phyloP scores from a whole-genome alignment of 345 rosid genomes.

The Sisymbrium altissimum region DNA sequence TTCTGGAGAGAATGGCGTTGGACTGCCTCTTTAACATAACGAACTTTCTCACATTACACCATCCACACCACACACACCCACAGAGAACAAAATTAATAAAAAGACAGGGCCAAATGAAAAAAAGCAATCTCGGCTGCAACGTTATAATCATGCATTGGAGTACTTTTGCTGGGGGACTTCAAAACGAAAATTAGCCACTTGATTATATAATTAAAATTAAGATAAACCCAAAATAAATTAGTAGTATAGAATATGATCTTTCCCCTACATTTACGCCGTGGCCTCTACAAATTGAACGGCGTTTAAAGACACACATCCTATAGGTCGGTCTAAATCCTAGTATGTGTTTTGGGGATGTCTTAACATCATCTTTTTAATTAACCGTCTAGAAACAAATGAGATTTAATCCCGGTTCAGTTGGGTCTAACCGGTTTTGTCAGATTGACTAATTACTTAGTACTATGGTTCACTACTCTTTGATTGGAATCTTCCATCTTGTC shows the following conservation, averaged over 20 bases:
- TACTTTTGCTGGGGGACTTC: slow-evolving; percentile 17
- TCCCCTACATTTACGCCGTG: slow-evolving; percentile 23
- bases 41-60: slow-evolving; percentile 45
- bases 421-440: background rate
- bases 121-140: slow-evolving; percentile 26
- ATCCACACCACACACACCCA: background rate
- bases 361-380: background rate
- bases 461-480: slow-evolving; percentile 2
- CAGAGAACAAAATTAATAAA: background rate
- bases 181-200: background rate
- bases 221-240: background rate
- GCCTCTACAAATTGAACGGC: slow-evolving; percentile 28
- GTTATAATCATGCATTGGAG: slow-evolving; percentile 33
- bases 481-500: background rate
- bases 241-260: background rate
- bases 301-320: background rate
- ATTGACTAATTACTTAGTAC: background rate
- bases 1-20: slow-evolving; percentile 29
- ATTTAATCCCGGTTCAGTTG: background rate
- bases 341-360: no score
- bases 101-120: no score
- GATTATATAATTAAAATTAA: background rate
- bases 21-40: slow-evolving; percentile 50
- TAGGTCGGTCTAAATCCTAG: background rate
- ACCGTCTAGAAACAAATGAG: background rate